These are phyloP conservation scores for Hibiscus syriacus DNA, from an alignment of 345 rosid species.

Conservation along the genomic window DNA sequence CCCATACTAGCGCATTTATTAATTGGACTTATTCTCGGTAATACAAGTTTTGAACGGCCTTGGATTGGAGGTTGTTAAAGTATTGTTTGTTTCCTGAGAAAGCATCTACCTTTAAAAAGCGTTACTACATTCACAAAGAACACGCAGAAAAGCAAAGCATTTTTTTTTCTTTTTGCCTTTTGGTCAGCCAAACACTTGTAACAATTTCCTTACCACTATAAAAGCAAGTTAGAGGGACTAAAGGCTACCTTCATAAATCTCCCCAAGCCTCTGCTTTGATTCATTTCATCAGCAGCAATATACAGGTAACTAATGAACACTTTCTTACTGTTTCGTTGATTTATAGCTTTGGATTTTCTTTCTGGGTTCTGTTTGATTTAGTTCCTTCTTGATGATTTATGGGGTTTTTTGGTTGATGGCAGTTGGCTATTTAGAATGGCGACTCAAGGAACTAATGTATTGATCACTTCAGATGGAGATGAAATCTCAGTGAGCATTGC, in stretches of 20 bases:
- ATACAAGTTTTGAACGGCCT: too few species aligned
- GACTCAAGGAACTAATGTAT: slow-evolving; percentile 49
- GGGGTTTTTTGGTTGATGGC: background rate
- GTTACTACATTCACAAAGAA: too few species aligned
- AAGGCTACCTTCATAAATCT: background rate
- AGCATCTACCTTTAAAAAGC: too few species aligned
- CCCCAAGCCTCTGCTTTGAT: background rate
- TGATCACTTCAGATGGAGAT: slow-evolving; percentile 77
- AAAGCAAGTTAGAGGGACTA: background rate
- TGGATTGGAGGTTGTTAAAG: too few species aligned
- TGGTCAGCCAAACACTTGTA: background rate
- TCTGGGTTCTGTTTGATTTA: slow-evolving; percentile 6
- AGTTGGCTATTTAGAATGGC: slow-evolving; percentile 29
- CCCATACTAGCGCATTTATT: too few species aligned
- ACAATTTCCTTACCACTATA: background rate
- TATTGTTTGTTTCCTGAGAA: too few species aligned
- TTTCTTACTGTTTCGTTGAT: background rate
- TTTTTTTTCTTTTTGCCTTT: too few species aligned
- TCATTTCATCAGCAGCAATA: background rate
- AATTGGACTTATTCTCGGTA: too few species aligned
- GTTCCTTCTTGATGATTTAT: background rate
- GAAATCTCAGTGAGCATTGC: slow-evolving; percentile 64
- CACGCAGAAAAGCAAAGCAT: too few species aligned
- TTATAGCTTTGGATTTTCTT: background rate
- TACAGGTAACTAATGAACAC: background rate